phyloP scores from a whole-genome alignment of 2,329 filamentous ascomycete species.

The Biscogniauxia marginata region DNA sequence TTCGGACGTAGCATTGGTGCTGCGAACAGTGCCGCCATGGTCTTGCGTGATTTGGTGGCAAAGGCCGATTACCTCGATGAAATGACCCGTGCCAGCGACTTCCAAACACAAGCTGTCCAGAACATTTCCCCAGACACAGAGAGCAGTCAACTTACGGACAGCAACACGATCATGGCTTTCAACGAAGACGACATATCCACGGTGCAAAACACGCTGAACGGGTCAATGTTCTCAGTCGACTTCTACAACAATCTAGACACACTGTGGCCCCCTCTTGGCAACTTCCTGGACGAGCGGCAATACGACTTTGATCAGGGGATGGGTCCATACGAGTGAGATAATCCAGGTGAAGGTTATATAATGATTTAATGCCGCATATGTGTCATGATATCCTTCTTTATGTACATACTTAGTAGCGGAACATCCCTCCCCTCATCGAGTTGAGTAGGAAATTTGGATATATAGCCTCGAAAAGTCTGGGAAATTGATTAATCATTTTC shows the following conservation, averaged over 20 bases:
- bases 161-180: constrained; percentile 2
- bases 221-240: constrained; percentile 23
- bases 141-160: background rate
- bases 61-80: constrained; percentile 24
- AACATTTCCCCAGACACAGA: background rate
- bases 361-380: background rate
- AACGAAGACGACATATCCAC: constrained; percentile 7
- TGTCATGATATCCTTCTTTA: background rate
- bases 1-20: constrained; percentile 22
- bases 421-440: no score
- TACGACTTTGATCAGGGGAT: constrained; percentile 4
- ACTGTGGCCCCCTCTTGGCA: constrained; percentile 22
- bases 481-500: no score
- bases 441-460: no score
- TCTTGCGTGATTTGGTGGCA: constrained; percentile 22
- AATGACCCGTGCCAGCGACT: constrained; percentile 9
- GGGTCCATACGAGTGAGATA: background rate
- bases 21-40: constrained; percentile 18
- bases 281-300: constrained; percentile 20
- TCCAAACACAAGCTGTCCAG: background rate
- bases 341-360: background rate
- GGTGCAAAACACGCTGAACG: constrained; percentile 10
- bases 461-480: no score
- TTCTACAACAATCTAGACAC: constrained; percentile 19
- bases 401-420: no score